Base-by-base conservation (phyloP, 75 land plant genomes). In the Picea sitchensis region DNA sequence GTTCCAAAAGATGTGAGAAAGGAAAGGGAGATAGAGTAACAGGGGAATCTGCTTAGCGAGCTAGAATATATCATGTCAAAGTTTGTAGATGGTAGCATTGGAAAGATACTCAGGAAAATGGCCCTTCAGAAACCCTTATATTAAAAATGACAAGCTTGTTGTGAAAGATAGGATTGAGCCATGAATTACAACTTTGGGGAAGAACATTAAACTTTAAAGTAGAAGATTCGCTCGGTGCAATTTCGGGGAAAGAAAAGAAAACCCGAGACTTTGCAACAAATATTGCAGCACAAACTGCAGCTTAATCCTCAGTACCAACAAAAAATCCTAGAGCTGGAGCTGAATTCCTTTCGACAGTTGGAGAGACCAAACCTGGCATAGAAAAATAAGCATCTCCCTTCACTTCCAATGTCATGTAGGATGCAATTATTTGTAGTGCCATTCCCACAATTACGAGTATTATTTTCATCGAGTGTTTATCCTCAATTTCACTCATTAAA, bases 221-320 rank as follows among this genome's bases (percentile, higher is more conserved):
- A 86, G 88, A 65, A 91, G 98, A 77, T 97, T 97, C 83, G 88
- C 81, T n/a, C 79, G 94, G 62, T 95, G 83, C 89, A 93, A 90
- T 83, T 83, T 97, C 65, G 98, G 99, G 34, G 98, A 97, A 84
- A 98, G 90, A 91, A 82, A 97, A 93, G 89, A 91, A 90, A 81
- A 88, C 79, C 83, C 88, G 82, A 58, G 94, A 95, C 82, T 93
- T 97, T 86, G 99, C 99, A 79, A 94, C 98, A 61, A 98, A 97
- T 76, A 94, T 97, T 14, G 98, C 99, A 73, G 96, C 98, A 20
- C 99, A 96, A 83, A 94, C 97, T 69, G 88, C 91, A 17, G 94
- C 79, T 38, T 61, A 58, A 9, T 1, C 79, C 20, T 11, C 83
- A 30, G 17, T 76, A 3, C 86, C 59, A 73, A 73, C 65, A 44